Base-by-base conservation (phyloP, 2,329 filamentous ascomycete species). In the Exophiala sp. region DNA sequence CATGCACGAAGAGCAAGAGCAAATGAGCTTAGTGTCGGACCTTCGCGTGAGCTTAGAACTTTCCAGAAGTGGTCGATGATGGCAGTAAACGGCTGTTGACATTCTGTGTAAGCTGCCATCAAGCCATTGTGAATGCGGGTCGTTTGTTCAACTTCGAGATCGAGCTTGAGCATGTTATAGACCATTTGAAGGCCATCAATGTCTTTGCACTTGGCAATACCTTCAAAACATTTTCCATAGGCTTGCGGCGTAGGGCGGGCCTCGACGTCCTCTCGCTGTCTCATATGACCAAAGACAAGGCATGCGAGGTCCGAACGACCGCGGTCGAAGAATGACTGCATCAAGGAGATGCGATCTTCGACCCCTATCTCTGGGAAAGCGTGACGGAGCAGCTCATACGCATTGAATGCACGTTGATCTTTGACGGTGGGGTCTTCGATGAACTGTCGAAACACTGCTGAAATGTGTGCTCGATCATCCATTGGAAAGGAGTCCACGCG, bases 151-250 rank as follows among this genome's bases (percentile, higher is more conserved):
- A 97, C 79, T 39, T 83, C 81, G n/a, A 85, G 80, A 69, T 99
- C 94, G 69, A 96, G 85, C 73, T 96, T 97, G 62, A 96, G 78
- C 83, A 96, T 92, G 67, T 96, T 96, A 73, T 96, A 88, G 2
- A 95, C 82, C 58, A 87, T 82, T 54, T 84, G 82, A 16, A 96
- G 74, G 39, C 84, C 84, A 52, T 88, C 84, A 1, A 72, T 65
- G 63, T 88, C 84, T 11, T 69, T 72, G 7, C 77, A 77, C 29
- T 75, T 73, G 3, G 86, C 85, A 20, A 96, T 81, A 2, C 90
- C 89, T 55, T 88, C 82, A 53, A 97, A 86, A 58, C 86, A 91
- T 33, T 79, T 74, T 3, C 89, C 80, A 66, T 99, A 99, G 4
- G 87, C 88, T 41, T 89, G 84, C 8, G 81, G 71, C 2, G 78